Percentiles rank a stretch among this genome's conserved stretches.
phyloP scores from a whole-genome alignment of 2,329 filamentous ascomycete genomes.

The Aspergillus phoenicis region DNA sequence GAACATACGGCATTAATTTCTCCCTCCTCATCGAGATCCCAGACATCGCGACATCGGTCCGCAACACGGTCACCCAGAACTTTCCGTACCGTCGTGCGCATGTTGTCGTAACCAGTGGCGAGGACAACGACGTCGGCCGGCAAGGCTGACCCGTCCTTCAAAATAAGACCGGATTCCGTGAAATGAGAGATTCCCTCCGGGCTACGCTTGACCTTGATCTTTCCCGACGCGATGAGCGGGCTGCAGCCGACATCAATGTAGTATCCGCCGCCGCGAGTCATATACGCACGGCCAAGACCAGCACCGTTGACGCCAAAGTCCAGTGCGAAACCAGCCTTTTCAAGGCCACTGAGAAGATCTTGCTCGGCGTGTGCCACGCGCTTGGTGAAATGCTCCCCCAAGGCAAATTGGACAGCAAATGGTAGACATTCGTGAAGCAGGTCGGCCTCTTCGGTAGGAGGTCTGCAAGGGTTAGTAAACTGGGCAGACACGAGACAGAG shows the following conservation, averaged over 20 bases:
- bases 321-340: slow-evolving; percentile 50
- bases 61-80: slow-evolving; percentile 66
- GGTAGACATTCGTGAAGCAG: slow-evolving; percentile 52
- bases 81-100: slow-evolving; percentile 63
- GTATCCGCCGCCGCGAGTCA: slow-evolving; percentile 57
- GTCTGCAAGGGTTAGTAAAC: slow-evolving; percentile 29
- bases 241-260: slow-evolving; percentile 61
- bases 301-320: slow-evolving; percentile 45
- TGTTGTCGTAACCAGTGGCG: slow-evolving; percentile 68
- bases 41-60: slow-evolving; percentile 59
- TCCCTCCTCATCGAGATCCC: slow-evolving; percentile 61
- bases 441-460: slow-evolving; percentile 56
- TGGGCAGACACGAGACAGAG: neutral
- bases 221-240: slow-evolving; percentile 58
- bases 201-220: slow-evolving; percentile 64
- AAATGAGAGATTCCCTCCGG: slow-evolving; percentile 57
- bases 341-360: slow-evolving; percentile 48
- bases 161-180: slow-evolving; percentile 47
- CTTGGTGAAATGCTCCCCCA: slow-evolving; percentile 48
- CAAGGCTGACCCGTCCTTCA: slow-evolving; percentile 59
- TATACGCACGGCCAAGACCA: slow-evolving; percentile 49
- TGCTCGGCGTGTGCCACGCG: slow-evolving; percentile 47
- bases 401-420: slow-evolving; percentile 50
- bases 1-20: slow-evolving; percentile 53
- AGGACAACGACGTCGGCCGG: slow-evolving; percentile 66